These are phyloP conservation scores for Leucocoprinus birnbaumii DNA, from an alignment of 768 basidiomycete genomes.

Conservation along the genomic window DNA sequence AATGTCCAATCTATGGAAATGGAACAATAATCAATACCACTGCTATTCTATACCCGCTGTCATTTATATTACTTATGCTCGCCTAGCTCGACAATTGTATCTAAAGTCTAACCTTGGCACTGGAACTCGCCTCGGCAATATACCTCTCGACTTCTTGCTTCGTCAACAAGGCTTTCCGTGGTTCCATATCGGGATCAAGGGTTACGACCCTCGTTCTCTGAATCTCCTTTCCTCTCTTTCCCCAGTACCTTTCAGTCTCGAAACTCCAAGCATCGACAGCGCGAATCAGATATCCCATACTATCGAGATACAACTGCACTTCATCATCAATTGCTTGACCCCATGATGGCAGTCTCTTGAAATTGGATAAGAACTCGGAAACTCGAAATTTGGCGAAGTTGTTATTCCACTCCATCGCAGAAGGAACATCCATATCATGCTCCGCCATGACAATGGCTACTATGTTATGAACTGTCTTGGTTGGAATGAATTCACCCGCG, in stretches of 20 bases:
- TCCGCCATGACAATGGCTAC: slow-evolving; percentile 18
- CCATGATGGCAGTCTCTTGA: slow-evolving; percentile 14
- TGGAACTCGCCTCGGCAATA: too few species aligned
- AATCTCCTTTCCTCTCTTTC: slow-evolving; percentile 16
- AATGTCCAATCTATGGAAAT: too few species aligned
- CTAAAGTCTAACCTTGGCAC: too few species aligned
- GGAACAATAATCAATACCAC: too few species aligned
- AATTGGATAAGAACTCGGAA: slow-evolving; percentile 4
- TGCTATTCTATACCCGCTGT: too few species aligned
- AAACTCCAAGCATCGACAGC: slow-evolving; percentile 15
- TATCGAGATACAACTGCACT: slow-evolving; percentile 13
- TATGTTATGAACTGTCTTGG: slow-evolving; percentile 19
- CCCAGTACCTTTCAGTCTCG: slow-evolving; percentile 14
- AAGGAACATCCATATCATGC: slow-evolving; percentile 12
- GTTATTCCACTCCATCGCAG: slow-evolving; percentile 16
- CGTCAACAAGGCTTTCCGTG: slow-evolving; percentile 4
- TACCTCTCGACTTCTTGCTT: slow-evolving; percentile 2
- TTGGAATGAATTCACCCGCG: slow-evolving; percentile 15
- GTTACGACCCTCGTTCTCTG: slow-evolving; percentile 19
- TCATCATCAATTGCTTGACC: slow-evolving; percentile 13
- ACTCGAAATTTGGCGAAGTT: slow-evolving; percentile 4
- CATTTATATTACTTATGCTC: too few species aligned
- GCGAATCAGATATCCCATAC: slow-evolving; percentile 7
- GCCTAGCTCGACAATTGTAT: too few species aligned
- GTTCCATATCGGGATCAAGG: slow-evolving; percentile 11